Base-by-base conservation (phyloP, 116 monocot species). In the Papilionanthe hybrid region DNA sequence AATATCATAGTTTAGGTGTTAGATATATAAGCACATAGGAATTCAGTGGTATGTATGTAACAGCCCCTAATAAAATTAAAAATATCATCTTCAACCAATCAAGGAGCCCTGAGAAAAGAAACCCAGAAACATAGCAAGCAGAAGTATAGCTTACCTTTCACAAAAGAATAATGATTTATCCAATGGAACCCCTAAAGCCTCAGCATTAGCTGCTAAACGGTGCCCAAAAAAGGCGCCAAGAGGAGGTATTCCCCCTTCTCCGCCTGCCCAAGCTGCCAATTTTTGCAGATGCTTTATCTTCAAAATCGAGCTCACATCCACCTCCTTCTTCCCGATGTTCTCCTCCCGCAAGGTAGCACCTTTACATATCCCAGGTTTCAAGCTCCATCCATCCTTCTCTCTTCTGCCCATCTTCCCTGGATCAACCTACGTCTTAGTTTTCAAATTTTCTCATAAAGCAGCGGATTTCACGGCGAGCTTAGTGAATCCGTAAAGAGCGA, bases 151-250 rank as follows among this genome's bases (percentile, higher is more conserved):
- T 79, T 3, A 92, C 95, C 89, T 92, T 42, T 89, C 86, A 78
- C 95, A 95, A 80, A 80, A 44, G 74, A 91, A 75, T 15, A 50
- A 77, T 32, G 92, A 82, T 6, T 78, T 76, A 76, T 87, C 86
- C 1, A 92, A 42, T 12, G 91, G 89, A 79, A 92, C 72, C 45
- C 92, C 94, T 55, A 75, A 84, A 17, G 78, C 83, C 86, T 94
- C 92, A 9, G 94, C 89, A 76, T 72, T 86, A 5, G 81, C 53
- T 25, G 94, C 90, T 22, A 94, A 74, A 27, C 82, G 75, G 29
- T 78, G 75, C 2, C 94, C 97, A 50, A 88, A 92, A 42, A 94
- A 78, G 77, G 94, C 94, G 75, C 87, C 91, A 72, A 97, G 87
- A 48, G 89, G 88, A 77, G 91, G 79, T 47, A 94, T 60, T 27